phyloP scores from a whole-genome alignment of 495 filamentous ascomycete species.

The Annulohypoxylon nitens region DNA sequence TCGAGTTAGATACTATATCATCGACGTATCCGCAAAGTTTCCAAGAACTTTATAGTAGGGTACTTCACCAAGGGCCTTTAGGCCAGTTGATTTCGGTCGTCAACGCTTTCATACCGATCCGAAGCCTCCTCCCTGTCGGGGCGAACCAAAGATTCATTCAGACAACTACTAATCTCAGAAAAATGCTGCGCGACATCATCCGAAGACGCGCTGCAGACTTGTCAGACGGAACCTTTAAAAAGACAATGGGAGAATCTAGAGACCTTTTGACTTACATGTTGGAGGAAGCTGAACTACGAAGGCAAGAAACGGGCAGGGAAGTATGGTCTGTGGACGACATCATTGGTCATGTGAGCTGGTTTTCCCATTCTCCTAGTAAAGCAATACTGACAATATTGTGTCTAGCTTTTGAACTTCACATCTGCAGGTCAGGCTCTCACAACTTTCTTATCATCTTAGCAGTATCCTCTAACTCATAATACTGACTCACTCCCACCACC shows the following conservation, averaged over 20 bases:
- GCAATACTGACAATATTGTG: background rate
- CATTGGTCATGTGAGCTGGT: constrained; percentile 42
- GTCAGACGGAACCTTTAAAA: constrained; percentile 30
- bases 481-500: background rate
- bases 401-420: constrained; percentile 41
- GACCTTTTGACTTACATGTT: constrained; percentile 48
- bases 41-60: constrained; percentile 38
- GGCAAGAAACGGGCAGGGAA: constrained; percentile 37
- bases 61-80: constrained; percentile 50
- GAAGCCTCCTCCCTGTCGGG: constrained; percentile 45
- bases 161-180: constrained; percentile 40
- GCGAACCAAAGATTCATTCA: constrained; percentile 45
- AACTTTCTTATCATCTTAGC: background rate
- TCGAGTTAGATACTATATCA: constrained; percentile 71
- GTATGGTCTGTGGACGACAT: constrained; percentile 47
- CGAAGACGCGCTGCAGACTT: constrained; percentile 46
- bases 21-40: constrained; percentile 52
- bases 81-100: constrained; percentile 51
- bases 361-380: background rate
- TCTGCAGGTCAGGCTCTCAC: constrained; percentile 33
- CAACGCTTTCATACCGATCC: constrained; percentile 49
- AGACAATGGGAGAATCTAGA: constrained; percentile 36
- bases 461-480: background rate
- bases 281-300: constrained; percentile 39
- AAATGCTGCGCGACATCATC: constrained; percentile 47